Percentiles rank a stretch among this genome's conserved stretches.
phyloP scores from a whole-genome alignment of 306 rosid genomes.

The Abrus pulchellus region DNA sequence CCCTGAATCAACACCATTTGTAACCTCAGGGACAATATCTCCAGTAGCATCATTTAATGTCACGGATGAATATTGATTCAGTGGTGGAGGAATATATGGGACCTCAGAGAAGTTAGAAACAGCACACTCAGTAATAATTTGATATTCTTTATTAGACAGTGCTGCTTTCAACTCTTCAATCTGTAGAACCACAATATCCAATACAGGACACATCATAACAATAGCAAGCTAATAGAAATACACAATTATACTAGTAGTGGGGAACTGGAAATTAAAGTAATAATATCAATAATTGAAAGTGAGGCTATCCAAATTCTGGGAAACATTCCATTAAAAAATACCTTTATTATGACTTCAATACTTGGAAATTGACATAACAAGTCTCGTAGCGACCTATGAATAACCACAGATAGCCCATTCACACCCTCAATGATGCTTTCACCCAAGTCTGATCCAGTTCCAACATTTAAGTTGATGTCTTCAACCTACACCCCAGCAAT shows the following conservation, averaged over 20 bases:
- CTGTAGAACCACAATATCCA: constrained; percentile 60
- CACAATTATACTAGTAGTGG: background rate
- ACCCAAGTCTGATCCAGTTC: constrained; percentile 77
- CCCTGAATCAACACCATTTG: constrained; percentile 56
- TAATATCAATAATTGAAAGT: constrained; percentile 28
- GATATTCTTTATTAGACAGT: constrained; percentile 88
- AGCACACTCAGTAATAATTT: constrained; percentile 92
- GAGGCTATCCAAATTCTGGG: constrained; percentile 9
- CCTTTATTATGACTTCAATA: constrained; percentile 76
- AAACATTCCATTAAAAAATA: constrained; percentile 47
- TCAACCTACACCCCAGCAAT: constrained; percentile 71
- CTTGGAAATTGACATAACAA: constrained; percentile 77
- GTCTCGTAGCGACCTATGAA: constrained; percentile 92
- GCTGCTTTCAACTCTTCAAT: constrained; percentile 89
- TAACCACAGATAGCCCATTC: constrained; percentile 83
- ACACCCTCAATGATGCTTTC: constrained; percentile 95
- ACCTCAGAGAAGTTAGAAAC: constrained; percentile 88
- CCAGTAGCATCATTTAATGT: constrained; percentile 56
- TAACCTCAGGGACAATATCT: constrained; percentile 52
- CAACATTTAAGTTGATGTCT: constrained; percentile 93
- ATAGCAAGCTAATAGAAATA: constrained; percentile 31
- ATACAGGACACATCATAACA: constrained; percentile 35
- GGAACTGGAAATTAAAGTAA: background rate
- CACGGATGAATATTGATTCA: constrained; percentile 54
- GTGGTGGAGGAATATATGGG: constrained; percentile 68